Evolutionary conservation across 306 rosid species (phyloP).

Genomic region (Glycyrrhiza uralensis): DNA sequence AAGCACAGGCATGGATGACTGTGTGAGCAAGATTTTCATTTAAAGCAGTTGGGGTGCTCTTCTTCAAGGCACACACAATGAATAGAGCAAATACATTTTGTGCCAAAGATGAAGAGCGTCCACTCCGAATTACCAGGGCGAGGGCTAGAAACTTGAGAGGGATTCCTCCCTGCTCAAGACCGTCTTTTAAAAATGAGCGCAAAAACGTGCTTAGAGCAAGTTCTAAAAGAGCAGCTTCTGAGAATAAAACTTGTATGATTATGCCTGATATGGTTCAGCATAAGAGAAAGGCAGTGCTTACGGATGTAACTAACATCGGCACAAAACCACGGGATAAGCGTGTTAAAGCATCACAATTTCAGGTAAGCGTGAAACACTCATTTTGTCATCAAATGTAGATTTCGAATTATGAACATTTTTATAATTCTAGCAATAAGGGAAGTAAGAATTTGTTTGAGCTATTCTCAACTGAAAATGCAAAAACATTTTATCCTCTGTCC

Average conservation of each 20-base stretch:
- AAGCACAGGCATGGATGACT: constrained; percentile 54
- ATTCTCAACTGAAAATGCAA: background rate
- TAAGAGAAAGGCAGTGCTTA: constrained; percentile 71
- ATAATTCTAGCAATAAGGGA: background rate
- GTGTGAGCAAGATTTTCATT: constrained; percentile 35
- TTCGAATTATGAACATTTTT: background rate
- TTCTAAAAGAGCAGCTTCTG: constrained; percentile 52
- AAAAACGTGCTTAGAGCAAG: constrained; percentile 32
- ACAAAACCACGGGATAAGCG: constrained; percentile 16
- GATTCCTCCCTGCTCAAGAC: constrained; percentile 34
- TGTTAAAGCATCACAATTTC: constrained; percentile 34
- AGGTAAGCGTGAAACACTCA: constrained; percentile 33
- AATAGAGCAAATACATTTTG: constrained; percentile 37
- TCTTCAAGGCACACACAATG: constrained; percentile 61
- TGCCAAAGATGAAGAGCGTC: constrained; percentile 52
- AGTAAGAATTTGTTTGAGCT: background rate
- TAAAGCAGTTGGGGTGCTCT: constrained; percentile 39
- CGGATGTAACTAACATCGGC: constrained; percentile 56
- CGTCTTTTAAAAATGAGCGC: constrained; percentile 43
- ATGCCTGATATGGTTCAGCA: constrained; percentile 40
- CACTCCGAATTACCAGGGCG: constrained; percentile 71
- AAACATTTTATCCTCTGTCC: background rate
- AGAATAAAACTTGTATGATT: constrained; percentile 31
- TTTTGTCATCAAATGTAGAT: background rate
- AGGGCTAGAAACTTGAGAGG: constrained; percentile 63